These are phyloP conservation scores for Naganishia sp. DNA, from an alignment of 1,284 basidiomycete species.

Conservation along the genomic window DNA sequence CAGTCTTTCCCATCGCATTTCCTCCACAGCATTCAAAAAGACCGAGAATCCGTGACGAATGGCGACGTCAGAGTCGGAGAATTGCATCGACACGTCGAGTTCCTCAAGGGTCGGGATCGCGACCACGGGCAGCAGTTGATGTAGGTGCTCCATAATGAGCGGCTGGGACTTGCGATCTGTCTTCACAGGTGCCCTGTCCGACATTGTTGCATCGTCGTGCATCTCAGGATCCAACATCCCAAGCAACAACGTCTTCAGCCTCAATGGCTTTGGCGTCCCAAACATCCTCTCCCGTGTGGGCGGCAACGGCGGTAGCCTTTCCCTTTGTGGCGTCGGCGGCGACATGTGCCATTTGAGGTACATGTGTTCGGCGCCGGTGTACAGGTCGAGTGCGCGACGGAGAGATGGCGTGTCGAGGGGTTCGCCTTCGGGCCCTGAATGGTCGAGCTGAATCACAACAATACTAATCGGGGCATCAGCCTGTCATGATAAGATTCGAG, in stretches of 20 bases:
- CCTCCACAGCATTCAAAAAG: not conserved
- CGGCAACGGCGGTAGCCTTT: not conserved
- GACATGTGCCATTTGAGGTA: slow-evolving; percentile 3
- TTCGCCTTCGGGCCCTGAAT: not conserved
- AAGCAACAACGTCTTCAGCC: not conserved
- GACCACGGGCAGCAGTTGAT: slow-evolving; percentile 2
- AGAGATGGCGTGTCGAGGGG: slow-evolving; percentile 3
- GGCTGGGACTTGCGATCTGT: not conserved
- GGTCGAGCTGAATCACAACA: not conserved
- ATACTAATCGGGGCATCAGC: not conserved
- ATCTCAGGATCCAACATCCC: not conserved
- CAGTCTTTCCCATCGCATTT: not conserved
- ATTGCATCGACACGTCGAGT: slow-evolving; percentile 1
- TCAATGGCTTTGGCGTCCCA: not conserved
- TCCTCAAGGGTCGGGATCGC: not conserved
- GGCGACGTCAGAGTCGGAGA: not conserved
- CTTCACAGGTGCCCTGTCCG: not conserved
- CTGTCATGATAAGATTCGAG: not conserved
- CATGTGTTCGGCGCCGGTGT: not conserved
- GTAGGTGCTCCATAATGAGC: slow-evolving; percentile 11
- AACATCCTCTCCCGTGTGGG: not conserved
- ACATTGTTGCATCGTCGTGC: not conserved
- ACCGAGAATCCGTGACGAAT: slow-evolving; percentile 1
- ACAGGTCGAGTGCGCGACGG: not conserved
- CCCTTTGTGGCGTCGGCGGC: not conserved